Conservation (phyloP, 2,329 filamentous ascomycete species). For the Teratosphaeria epicoccoides region DNA sequence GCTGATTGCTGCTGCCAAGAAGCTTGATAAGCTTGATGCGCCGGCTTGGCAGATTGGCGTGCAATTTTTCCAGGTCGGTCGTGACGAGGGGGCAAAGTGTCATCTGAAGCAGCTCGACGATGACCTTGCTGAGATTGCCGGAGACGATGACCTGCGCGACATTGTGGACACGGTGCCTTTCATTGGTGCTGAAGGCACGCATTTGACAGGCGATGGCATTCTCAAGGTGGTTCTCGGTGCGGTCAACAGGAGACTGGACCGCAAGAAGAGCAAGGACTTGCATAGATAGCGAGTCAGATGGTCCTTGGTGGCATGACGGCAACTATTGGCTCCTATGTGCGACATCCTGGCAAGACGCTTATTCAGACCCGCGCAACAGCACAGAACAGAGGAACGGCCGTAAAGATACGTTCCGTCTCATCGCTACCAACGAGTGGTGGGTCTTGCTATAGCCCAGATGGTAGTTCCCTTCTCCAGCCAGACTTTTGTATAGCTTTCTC, state of each 20-base stretch:
- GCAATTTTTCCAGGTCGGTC: slow-evolving; percentile 92
- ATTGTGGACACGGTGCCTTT: slow-evolving; percentile 89
- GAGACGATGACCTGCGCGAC: slow-evolving; percentile 55
- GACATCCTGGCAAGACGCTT: background rate
- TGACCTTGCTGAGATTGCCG: slow-evolving; percentile 45
- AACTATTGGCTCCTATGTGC: background rate
- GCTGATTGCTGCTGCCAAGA: slow-evolving; percentile 56
- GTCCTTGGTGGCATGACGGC: background rate
- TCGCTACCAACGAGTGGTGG: no score
- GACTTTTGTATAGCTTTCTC: no score
- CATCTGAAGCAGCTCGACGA: slow-evolving; percentile 69
- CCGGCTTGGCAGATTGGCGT: slow-evolving; percentile 76
- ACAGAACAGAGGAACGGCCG: background rate
- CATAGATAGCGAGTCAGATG: slow-evolving; percentile 11
- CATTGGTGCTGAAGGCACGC: slow-evolving; percentile 40
- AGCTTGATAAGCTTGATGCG: slow-evolving; percentile 59
- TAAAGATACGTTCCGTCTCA: no score
- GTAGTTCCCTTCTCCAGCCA: no score
- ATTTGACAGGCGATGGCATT: slow-evolving; percentile 58
- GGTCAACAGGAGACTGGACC: slow-evolving; percentile 58
- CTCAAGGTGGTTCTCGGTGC: slow-evolving; percentile 74
- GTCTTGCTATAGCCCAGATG: no score
- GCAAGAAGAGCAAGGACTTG: slow-evolving; percentile 28
- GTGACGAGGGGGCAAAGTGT: slow-evolving; percentile 52
- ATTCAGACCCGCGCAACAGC: background rate